These are phyloP conservation scores for Phytophthora citricola DNA, from an alignment of 352 stramenopile genomes.

Conservation along the genomic window DNA sequence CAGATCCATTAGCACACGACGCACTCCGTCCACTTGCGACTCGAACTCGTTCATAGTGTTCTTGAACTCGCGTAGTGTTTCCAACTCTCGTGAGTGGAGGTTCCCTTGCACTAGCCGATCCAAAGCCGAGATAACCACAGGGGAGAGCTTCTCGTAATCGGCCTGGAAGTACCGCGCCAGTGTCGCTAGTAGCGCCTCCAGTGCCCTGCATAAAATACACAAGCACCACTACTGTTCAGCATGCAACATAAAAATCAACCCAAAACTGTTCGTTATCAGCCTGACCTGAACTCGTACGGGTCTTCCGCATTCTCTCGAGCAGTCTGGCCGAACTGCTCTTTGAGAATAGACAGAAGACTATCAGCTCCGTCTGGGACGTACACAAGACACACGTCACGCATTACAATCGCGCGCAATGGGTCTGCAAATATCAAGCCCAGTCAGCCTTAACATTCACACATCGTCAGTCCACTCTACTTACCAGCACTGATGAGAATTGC, in stretches of 20 bases:
- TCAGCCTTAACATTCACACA: slow-evolving; percentile 2
- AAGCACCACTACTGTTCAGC: too few relatives aligned
- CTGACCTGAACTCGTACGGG: slow-evolving; percentile 77
- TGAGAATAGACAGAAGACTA: slow-evolving; percentile 67
- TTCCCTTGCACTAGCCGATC: slow-evolving; percentile 58
- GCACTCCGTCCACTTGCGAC: slow-evolving; percentile 66
- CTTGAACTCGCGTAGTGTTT: slow-evolving; percentile 72
- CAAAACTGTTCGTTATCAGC: not conserved
- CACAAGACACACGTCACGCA: slow-evolving; percentile 68
- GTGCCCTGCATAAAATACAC: slow-evolving; percentile 31
- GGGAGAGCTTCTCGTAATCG: slow-evolving; percentile 57
- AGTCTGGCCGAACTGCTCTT: slow-evolving; percentile 63
- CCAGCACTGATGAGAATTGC: slow-evolving; percentile 81
- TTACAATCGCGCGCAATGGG: slow-evolving; percentile 76
- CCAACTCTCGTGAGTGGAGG: slow-evolving; percentile 57
- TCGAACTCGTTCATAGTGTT: slow-evolving; percentile 80
- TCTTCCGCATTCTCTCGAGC: slow-evolving; percentile 59
- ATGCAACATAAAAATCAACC: not conserved
- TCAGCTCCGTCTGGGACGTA: slow-evolving; percentile 67
- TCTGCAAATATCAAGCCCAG: slow-evolving; percentile 35
- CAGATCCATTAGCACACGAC: slow-evolving; percentile 67
- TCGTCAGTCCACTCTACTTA: slow-evolving; percentile 13
- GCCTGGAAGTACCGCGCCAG: slow-evolving; percentile 60
- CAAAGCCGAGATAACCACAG: slow-evolving; percentile 51
- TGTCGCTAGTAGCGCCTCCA: slow-evolving; percentile 70